phyloP scores from a whole-genome alignment of 305 asterid genomes.

The Solanum hybrid region DNA sequence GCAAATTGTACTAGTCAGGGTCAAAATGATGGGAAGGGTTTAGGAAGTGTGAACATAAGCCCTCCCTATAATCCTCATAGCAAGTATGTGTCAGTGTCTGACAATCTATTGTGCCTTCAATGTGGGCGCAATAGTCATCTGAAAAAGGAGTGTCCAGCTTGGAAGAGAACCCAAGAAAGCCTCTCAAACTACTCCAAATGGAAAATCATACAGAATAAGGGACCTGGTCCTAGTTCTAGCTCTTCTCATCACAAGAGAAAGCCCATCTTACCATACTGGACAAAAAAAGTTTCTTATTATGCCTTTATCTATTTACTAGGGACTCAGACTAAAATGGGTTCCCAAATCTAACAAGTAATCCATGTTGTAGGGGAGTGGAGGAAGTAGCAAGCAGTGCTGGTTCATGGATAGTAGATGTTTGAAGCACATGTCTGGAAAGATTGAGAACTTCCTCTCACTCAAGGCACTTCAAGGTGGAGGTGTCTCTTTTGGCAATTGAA shows the following conservation, averaged over 20 bases:
- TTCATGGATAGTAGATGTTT: neutral
- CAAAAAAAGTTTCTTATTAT: too few relatives aligned
- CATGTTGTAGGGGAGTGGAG: neutral
- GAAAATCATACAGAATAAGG: neutral
- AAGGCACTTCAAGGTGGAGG: neutral
- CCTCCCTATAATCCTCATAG: neutral
- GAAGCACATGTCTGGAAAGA: neutral
- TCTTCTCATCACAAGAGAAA: neutral
- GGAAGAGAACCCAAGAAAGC: neutral
- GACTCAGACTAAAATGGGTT: neutral
- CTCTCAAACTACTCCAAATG: neutral
- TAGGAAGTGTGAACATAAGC: neutral
- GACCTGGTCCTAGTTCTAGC: neutral
- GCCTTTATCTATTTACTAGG: neutral
- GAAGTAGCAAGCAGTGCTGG: neutral
- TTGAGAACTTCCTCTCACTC: neutral
- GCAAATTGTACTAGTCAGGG: neutral
- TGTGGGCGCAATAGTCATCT: neutral
- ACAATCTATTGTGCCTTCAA: neutral
- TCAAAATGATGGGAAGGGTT: neutral
- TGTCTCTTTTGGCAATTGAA: neutral
- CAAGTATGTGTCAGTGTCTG: neutral
- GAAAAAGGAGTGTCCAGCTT: too few relatives aligned
- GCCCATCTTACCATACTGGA: neutral
- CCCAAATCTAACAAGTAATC: neutral